These are phyloP conservation scores for Pelagophyceae sp. DNA, from an alignment of 352 stramenopile genomes.

Conservation along the genomic window DNA sequence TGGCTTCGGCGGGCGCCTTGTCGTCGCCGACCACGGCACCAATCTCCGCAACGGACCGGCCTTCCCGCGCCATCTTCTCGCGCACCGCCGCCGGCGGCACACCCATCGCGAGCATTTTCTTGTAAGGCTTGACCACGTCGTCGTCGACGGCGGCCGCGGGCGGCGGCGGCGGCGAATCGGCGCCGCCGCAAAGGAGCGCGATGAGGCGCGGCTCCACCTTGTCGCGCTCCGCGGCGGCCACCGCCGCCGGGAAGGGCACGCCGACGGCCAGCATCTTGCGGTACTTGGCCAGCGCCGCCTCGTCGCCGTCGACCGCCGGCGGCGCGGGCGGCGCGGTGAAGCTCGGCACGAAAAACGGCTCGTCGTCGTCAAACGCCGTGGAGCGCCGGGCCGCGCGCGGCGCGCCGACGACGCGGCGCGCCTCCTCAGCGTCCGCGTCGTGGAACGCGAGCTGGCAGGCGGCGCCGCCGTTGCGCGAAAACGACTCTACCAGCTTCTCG, in stretches of 20 bases:
- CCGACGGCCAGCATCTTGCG: background rate
- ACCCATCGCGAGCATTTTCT: background rate
- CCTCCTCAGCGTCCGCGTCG: background rate
- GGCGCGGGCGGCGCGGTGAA: no score
- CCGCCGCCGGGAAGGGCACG: background rate
- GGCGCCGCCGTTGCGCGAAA: background rate
- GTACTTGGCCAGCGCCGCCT: background rate
- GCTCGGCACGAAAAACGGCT: no score
- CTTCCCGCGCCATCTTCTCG: background rate
- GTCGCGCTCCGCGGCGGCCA: background rate
- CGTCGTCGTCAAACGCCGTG: no score
- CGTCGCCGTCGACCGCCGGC: no score
- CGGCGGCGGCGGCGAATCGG: background rate
- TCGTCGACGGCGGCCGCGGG: background rate
- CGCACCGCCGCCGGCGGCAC: background rate
- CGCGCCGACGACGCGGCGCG: background rate
- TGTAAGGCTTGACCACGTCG: constrained; percentile 1
- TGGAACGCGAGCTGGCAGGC: background rate
- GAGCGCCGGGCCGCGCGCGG: no score
- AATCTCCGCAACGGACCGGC: background rate
- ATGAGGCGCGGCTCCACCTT: background rate
- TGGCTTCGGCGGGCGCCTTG: background rate
- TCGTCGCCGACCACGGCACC: background rate
- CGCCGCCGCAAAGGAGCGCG: background rate
- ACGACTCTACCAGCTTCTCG: background rate